Percentiles rank a stretch among this genome's conserved stretches.
Conservation (phyloP, 2,329 filamentous ascomycete species). For the Hawksworthiomyces lignivorus region DNA sequence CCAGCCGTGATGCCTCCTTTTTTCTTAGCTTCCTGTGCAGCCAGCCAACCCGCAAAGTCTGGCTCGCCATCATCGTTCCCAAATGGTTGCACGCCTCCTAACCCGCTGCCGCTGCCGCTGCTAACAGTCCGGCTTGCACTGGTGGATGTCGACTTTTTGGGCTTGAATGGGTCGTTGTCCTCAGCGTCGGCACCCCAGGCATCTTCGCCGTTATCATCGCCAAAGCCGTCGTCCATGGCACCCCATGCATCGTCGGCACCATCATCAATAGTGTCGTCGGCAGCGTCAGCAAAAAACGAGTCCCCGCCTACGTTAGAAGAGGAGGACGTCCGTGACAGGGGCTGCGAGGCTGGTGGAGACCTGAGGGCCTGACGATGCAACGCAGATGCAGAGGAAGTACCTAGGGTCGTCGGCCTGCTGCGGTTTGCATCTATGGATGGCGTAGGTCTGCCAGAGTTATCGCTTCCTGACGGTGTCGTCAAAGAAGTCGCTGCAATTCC, state of each 20-base stretch:
- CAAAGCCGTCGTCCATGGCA: constrained; percentile 50
- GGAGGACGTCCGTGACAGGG: constrained; percentile 41
- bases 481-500: constrained; percentile 28
- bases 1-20: constrained; percentile 31
- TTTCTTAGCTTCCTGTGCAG: constrained; percentile 75
- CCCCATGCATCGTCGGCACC: constrained; percentile 71
- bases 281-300: constrained; percentile 47
- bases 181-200: constrained; percentile 18
- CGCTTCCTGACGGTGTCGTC: constrained; percentile 14
- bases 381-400: constrained; percentile 46
- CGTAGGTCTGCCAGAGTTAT: constrained; percentile 23
- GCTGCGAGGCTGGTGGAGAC: constrained; percentile 37
- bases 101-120: constrained; percentile 17
- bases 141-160: constrained; percentile 37
- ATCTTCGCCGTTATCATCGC: constrained; percentile 20
- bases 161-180: constrained; percentile 5
- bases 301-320: constrained; percentile 28
- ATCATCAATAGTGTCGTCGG: constrained; percentile 48
- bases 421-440: constrained; percentile 29
- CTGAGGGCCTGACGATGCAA: constrained; percentile 54
- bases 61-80: constrained; percentile 76
- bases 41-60: constrained; percentile 92
- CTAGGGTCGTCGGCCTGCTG: constrained; percentile 25
- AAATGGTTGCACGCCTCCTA: constrained; percentile 44
- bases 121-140: constrained; percentile 24